Evolutionary conservation across 768 basidiomycete genomes (phyloP).

Genomic region (Lyophyllum atratum): DNA sequence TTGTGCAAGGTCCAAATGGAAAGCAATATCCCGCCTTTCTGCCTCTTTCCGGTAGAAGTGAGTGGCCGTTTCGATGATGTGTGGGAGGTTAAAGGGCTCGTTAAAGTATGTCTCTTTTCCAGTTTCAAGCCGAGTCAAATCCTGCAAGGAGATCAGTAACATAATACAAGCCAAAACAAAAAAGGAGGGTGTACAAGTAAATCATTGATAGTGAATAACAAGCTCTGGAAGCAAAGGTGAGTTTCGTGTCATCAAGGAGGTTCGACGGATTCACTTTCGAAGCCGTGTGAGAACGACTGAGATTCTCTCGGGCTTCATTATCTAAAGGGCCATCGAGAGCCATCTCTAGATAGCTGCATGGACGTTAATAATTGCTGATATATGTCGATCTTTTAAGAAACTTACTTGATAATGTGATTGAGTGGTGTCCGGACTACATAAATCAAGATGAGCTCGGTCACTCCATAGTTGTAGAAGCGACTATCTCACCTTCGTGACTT

Average conservation of each 20-base stretch:
- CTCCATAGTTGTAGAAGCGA: background rate
- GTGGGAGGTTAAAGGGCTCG: conserved; percentile 71
- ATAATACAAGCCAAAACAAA: background rate
- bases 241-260: background rate
- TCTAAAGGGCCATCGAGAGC: conserved; percentile 78
- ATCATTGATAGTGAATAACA: conserved; percentile 85
- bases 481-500: conserved; percentile 67
- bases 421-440: conserved; percentile 68
- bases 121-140: conserved; percentile 75
- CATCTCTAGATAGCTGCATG: conserved; percentile 69
- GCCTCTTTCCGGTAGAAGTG: conserved; percentile 69
- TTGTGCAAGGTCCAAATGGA: conserved; percentile 53
- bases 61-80: conserved; percentile 62
- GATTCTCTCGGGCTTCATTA: conserved; percentile 71
- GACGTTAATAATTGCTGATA: background rate
- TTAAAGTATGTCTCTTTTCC: conserved; percentile 75
- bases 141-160: conserved; percentile 37
- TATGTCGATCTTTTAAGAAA: background rate
- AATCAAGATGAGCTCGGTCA: background rate
- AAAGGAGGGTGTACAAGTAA: conserved; percentile 46
- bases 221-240: conserved; percentile 38
- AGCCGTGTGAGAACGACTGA: conserved; percentile 71
- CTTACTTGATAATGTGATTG: conserved; percentile 83
- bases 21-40: conserved; percentile 56
- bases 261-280: conserved; percentile 51